These are phyloP conservation scores for Collybia mongolica DNA, from an alignment of 768 basidiomycete genomes.

Conservation along the genomic window DNA sequence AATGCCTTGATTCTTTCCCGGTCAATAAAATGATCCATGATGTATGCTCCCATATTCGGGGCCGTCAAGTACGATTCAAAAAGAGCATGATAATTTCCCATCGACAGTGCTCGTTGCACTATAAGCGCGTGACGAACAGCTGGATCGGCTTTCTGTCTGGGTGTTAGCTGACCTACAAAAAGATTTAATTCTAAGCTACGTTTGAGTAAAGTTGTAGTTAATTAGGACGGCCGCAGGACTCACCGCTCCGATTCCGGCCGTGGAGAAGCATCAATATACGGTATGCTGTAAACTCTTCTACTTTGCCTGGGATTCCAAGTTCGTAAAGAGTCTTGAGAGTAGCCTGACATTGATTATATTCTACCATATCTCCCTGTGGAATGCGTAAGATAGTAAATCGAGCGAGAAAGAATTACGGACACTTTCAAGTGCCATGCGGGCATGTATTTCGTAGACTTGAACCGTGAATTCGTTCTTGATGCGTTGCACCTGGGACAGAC, in stretches of 20 bases:
- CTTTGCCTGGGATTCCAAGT: conserved; percentile 87
- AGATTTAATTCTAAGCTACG: conserved; percentile 79
- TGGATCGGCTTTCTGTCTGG: conserved; percentile 77
- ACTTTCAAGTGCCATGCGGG: conserved; percentile 92
- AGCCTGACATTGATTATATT: conserved; percentile 98
- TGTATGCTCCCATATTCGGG: conserved; percentile 97
- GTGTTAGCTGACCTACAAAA: conserved; percentile 96
- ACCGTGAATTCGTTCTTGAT: conserved; percentile 99
- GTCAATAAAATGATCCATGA: conserved; percentile 98
- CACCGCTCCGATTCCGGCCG: conserved; percentile 91
- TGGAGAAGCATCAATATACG: conserved; percentile 95
- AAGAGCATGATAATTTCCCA: conserved; percentile 92
- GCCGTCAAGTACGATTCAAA: conserved; percentile 83
- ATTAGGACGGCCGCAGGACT: conserved; percentile 16
- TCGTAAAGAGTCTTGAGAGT: conserved; percentile 90
- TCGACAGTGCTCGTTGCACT: conserved; percentile 86
- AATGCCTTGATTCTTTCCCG: conserved; percentile 87
- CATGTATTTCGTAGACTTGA: conserved; percentile 97
- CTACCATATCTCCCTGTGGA: conserved; percentile 89
- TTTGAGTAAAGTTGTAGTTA: background rate
- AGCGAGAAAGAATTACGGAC: conserved; percentile 38
- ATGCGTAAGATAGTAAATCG: conserved; percentile 4
- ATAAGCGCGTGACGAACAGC: conserved; percentile 87
- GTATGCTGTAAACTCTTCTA: conserved; percentile 96
- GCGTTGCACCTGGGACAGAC: conserved; percentile 79